Evolutionary conservation across 768 basidiomycete species (phyloP).

Genomic region (Kwoniella botswanensis): DNA sequence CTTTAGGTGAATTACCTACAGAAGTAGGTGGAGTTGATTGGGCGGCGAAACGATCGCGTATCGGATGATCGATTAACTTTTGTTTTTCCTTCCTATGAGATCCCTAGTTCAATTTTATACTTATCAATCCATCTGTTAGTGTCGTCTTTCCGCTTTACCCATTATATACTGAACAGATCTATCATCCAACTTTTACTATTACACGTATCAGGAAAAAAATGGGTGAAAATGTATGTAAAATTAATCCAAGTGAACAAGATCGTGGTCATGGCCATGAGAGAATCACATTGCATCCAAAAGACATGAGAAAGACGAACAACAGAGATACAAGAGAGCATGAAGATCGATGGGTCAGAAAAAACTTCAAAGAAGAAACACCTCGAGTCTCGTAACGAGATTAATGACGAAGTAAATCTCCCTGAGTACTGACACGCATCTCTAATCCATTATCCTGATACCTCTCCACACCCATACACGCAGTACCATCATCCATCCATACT

Average conservation of each 20-base stretch:
- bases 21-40: slow-evolving; percentile 17
- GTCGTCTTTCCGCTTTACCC: slow-evolving; percentile 5
- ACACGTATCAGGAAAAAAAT: too few relatives aligned
- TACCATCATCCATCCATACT: background rate
- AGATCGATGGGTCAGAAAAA: background rate
- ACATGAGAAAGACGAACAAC: background rate
- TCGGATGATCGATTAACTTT: slow-evolving; percentile 3
- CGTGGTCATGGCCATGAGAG: background rate
- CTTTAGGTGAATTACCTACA: slow-evolving; percentile 38
- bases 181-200: background rate
- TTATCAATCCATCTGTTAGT: background rate
- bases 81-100: background rate
- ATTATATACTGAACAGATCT: background rate
- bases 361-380: background rate
- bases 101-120: too few relatives aligned
- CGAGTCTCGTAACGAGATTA: background rate
- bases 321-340: background rate
- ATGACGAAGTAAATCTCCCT: background rate
- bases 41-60: slow-evolving; percentile 26
- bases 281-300: slow-evolving; percentile 14
- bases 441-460: background rate
- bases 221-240: background rate
- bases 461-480: background rate
- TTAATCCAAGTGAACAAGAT: background rate
- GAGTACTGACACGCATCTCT: background rate